phyloP scores from a whole-genome alignment of 345 rosid species.

The Psidium friedrichsthalianum region DNA sequence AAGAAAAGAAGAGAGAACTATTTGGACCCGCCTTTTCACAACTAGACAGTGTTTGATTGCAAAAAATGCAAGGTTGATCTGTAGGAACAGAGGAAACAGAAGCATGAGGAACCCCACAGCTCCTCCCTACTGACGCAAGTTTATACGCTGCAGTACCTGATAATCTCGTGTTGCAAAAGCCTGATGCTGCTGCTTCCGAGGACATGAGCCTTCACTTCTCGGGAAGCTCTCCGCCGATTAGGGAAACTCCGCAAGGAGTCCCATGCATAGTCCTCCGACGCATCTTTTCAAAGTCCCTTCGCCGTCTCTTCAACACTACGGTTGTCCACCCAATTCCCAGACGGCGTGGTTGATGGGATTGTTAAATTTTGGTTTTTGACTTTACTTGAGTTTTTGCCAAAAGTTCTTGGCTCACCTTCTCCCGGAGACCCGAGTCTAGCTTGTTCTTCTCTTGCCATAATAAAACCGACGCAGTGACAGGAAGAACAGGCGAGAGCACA shows the following conservation, averaged over 20 bases:
- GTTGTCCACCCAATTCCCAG: constrained; percentile 53
- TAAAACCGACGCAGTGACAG: too few species aligned
- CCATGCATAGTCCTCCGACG: constrained; percentile 29
- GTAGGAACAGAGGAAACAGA: not conserved
- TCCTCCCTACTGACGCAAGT: not conserved
- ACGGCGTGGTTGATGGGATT: too few species aligned
- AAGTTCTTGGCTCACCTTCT: constrained; percentile 27
- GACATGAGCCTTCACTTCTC: constrained; percentile 25
- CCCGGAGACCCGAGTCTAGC: too few species aligned
- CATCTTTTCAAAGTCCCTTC: constrained; percentile 30
- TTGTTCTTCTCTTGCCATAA: too few species aligned
- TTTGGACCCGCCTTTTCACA: not conserved
- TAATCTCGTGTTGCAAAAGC: constrained; percentile 3
- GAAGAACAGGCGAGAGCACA: too few species aligned
- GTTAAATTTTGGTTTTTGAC: too few species aligned
- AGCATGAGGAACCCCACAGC: not conserved
- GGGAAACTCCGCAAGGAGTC: constrained; percentile 42
- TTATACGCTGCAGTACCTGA: not conserved
- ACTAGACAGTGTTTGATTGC: constrained; percentile 4
- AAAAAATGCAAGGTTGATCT: not conserved
- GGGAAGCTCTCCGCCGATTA: constrained; percentile 32
- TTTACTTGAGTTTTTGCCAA: constrained; percentile 43
- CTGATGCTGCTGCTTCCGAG: constrained; percentile 24
- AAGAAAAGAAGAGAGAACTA: too few species aligned
- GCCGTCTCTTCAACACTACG: constrained; percentile 34